Conservation (phyloP, 2,329 filamentous ascomycete genomes). For the Dactylellina haptotyla region DNA sequence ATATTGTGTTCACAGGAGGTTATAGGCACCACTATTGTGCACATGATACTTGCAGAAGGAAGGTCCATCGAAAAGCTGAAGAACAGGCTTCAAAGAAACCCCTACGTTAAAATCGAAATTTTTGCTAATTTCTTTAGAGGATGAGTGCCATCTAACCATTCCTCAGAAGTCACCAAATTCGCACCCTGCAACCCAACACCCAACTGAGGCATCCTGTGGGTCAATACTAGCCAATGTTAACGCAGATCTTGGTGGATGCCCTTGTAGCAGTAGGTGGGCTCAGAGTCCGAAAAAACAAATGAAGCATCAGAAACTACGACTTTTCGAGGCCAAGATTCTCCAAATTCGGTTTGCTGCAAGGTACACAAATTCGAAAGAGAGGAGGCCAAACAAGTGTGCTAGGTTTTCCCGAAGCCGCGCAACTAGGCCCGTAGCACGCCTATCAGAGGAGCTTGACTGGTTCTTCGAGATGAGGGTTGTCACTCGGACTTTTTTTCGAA, state of each 20-base stretch:
- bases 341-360: constrained; percentile 54
- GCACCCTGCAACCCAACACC: constrained; percentile 47
- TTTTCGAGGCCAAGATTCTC: constrained; percentile 45
- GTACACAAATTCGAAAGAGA: constrained; percentile 53
- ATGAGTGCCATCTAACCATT: constrained; percentile 55
- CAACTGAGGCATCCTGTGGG: constrained; percentile 52
- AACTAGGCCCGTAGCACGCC: constrained; percentile 45
- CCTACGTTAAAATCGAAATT: constrained; percentile 53
- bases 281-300: constrained; percentile 45
- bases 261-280: constrained; percentile 48
- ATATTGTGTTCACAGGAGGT: constrained; percentile 51
- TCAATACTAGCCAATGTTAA: constrained; percentile 48
- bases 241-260: constrained; percentile 52
- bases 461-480: constrained; percentile 47
- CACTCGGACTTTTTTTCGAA: constrained; percentile 51
- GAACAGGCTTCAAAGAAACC: constrained; percentile 47
- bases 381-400: constrained; percentile 50
- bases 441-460: constrained; percentile 53
- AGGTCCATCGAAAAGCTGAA: constrained; percentile 44
- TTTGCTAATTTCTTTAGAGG: constrained; percentile 51
- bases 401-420: constrained; percentile 54
- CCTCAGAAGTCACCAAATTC: constrained; percentile 43
- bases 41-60: constrained; percentile 52
- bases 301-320: constrained; percentile 9
- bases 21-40: constrained; percentile 48